phyloP scores from a whole-genome alignment of 768 basidiomycete species.

The Auricularia cornea region DNA sequence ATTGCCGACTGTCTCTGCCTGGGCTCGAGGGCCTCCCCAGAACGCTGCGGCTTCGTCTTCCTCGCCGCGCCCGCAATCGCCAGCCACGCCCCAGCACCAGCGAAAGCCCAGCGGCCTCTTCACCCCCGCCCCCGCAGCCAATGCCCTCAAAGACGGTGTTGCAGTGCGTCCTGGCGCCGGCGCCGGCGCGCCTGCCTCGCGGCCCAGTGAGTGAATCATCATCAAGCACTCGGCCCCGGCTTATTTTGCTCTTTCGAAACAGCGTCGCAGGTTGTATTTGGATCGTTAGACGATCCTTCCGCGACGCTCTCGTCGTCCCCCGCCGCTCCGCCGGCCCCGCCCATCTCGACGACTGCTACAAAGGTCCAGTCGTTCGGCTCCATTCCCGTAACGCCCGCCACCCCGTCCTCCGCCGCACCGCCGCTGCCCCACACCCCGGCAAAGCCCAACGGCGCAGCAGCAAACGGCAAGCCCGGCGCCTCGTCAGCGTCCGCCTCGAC shows the following conservation, averaged over 20 bases:
- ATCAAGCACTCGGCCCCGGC: conserved; percentile 6
- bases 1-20: conserved; percentile 73
- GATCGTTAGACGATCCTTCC: conserved; percentile 75
- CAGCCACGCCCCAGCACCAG: conserved; percentile 61
- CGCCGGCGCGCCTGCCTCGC: conserved; percentile 44
- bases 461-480: conserved; percentile 53
- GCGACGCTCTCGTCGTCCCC: conserved; percentile 80
- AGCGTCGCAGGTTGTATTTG: conserved; percentile 76
- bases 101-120: conserved; percentile 69
- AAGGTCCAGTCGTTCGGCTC: conserved; percentile 78
- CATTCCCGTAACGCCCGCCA: conserved; percentile 43
- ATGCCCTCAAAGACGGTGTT: conserved; percentile 51
- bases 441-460: conserved; percentile 25
- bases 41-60: conserved; percentile 38
- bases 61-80: conserved; percentile 71
- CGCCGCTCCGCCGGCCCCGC: conserved; percentile 47
- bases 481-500: conserved; percentile 31
- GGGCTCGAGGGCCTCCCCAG: conserved; percentile 82
- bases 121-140: conserved; percentile 46
- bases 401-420: neutral
- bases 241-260: conserved; percentile 3
- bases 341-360: conserved; percentile 54
- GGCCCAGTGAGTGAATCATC: conserved; percentile 43
- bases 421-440: neutral
- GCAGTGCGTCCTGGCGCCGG: conserved; percentile 56